Base-by-base conservation (phyloP, 768 basidiomycete species). In the Serpula lacrymans region DNA sequence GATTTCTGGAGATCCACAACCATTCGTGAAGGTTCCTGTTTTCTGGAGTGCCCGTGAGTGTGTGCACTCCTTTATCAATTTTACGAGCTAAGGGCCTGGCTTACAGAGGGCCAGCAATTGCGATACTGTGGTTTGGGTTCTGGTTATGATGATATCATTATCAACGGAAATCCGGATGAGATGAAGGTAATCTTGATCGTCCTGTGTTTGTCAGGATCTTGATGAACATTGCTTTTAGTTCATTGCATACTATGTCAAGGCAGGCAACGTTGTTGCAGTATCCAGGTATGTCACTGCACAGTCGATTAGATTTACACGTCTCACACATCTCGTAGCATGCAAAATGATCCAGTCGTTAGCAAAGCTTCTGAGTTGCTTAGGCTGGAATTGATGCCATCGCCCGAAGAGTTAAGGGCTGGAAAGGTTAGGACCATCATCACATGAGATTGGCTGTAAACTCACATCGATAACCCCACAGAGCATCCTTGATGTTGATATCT, bases 11-110 rank as follows among this genome's bases (percentile, higher is more conserved):
- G 71, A 63, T 42, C 68, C 67, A 23, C 75, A 80, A 46, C 77
- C 82, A 10, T 91, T 84, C 61, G 71, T 70, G 34, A 92, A 91
- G 64, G 67, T 88, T 9, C 89, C 90, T 1, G 65, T 91, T 26
- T 94, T 94, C 68, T 94, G 92, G 92, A 89, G 87, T 55, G 86
- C 88, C 16, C 85, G 85, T 87, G 54, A 41, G 84, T 75, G 32
- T 27, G 13, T 30, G 40, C 21, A n/a, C 20, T 37, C 14, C 22
- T 50, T 18, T 39, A 33, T 27, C 21, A 25, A 36, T 34, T 23
- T 8, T 42, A 34, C 17, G n/a, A n/a, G n/a, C n/a, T n/a, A n/a
- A n/a, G n/a, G n/a, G n/a, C n/a, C n/a, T n/a, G n/a, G n/a, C n/a
- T n/a, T 39, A 2, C 49, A 87, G 85, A 85, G 77, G 90, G 91